Conservation (phyloP, 176 grass and related monocot species). For the Cenchrus americanus region DNA sequence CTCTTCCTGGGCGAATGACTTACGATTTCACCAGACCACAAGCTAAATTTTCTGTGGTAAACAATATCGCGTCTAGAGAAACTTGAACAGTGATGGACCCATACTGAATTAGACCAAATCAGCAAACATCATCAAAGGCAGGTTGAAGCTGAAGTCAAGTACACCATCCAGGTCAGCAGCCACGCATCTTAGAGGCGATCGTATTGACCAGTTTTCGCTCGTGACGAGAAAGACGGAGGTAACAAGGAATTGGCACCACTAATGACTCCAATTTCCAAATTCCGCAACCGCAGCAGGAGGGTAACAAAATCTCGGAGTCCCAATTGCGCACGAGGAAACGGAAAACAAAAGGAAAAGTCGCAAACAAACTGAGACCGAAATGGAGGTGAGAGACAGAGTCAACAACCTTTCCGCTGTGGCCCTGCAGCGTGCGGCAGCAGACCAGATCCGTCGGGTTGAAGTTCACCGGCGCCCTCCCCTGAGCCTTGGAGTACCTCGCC, state of each 20-base stretch:
- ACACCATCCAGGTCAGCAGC: background rate
- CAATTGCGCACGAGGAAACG: background rate
- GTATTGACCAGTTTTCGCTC: background rate
- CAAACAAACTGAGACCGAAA: background rate
- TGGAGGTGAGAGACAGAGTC: constrained; percentile 17
- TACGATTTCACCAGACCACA: background rate
- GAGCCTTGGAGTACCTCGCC: constrained; percentile 73
- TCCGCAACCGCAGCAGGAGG: background rate
- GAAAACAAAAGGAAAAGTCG: background rate
- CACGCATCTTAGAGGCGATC: background rate
- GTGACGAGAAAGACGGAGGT: background rate
- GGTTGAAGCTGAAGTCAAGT: background rate
- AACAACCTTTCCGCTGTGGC: constrained; percentile 91
- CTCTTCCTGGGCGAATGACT: background rate
- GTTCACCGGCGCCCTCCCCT: constrained; percentile 68
- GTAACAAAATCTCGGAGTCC: background rate
- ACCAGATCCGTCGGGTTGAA: constrained; percentile 94
- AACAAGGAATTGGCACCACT: background rate
- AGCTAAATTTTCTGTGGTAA: background rate
- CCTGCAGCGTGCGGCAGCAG: constrained; percentile 91
- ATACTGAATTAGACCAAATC: background rate
- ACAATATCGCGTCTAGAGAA: background rate
- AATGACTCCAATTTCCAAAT: background rate
- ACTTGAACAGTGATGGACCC: background rate
- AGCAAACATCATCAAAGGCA: background rate